Conservation (phyloP, 148 eudicot species). For the Chenopodium quinoa region DNA sequence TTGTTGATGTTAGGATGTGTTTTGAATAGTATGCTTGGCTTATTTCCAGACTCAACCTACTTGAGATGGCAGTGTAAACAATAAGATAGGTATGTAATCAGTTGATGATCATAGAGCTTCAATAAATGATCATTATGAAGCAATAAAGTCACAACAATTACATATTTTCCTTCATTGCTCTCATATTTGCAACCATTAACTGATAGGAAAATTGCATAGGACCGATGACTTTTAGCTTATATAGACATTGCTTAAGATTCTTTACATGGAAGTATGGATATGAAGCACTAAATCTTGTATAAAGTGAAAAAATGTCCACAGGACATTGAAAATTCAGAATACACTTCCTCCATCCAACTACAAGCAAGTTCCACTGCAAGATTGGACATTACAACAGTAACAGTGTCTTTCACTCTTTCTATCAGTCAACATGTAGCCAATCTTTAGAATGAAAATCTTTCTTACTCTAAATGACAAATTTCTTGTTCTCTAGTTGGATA, state of each 20-base stretch:
- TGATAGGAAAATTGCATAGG: background rate
- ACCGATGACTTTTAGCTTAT: background rate
- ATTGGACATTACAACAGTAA: too few relatives aligned
- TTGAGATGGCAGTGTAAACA: conserved; percentile 1
- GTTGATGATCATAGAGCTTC: background rate
- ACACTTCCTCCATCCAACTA: background rate
- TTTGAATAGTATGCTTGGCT: conserved; percentile 68
- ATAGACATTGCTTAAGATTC: background rate
- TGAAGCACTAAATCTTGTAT: background rate
- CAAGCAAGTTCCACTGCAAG: background rate
- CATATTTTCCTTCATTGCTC: too few relatives aligned
- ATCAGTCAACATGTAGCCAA: background rate
- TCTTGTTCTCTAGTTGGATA: too few relatives aligned
- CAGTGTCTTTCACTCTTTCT: background rate
- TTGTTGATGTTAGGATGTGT: conserved; percentile 93
- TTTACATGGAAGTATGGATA: background rate
- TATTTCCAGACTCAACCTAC: conserved; percentile 72
- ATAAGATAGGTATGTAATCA: background rate
- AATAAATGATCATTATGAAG: background rate
- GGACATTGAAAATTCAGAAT: too few relatives aligned
- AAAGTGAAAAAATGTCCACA: too few relatives aligned
- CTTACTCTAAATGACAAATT: too few relatives aligned
- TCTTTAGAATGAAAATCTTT: too few relatives aligned
- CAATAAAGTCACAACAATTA: background rate
- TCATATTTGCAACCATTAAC: background rate